Evolutionary conservation across 148 eudicot genomes (phyloP).

Genomic region (Silene uniflora): DNA sequence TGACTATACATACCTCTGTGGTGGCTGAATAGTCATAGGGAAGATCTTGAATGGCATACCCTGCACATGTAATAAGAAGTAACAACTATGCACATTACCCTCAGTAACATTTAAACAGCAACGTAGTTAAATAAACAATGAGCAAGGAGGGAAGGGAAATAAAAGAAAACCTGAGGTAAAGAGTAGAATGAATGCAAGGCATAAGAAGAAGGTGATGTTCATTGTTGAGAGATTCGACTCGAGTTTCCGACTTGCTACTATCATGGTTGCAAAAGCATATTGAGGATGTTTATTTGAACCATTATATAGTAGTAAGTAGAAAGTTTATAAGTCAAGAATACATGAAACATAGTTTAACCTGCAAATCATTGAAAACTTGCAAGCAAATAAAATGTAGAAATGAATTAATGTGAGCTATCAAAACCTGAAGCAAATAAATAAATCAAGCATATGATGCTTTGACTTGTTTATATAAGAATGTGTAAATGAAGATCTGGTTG

Average conservation of each 20-base stretch:
- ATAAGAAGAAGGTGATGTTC: slow-evolving; percentile 21
- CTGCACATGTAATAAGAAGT: slow-evolving; percentile 25
- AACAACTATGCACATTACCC: neutral
- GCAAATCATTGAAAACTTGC: slow-evolving; percentile 18
- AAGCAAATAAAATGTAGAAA: slow-evolving; percentile 19
- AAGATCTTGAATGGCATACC: slow-evolving; percentile 28
- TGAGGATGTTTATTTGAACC: neutral
- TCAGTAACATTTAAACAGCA: no score
- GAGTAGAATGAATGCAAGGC: slow-evolving; percentile 26
- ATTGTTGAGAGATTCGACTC: slow-evolving; percentile 12
- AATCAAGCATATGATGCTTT: neutral
- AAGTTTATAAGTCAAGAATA: slow-evolving; percentile 15
- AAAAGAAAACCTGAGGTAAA: slow-evolving; percentile 17
- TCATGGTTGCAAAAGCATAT: neutral
- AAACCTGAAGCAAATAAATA: neutral
- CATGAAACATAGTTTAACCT: slow-evolving; percentile 11
- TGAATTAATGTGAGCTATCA: neutral
- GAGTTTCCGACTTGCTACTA: no score
- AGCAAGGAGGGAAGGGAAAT: neutral
- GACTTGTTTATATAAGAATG: neutral
- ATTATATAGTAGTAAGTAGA: slow-evolving; percentile 1
- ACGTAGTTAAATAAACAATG: no score
- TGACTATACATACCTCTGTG: slow-evolving; percentile 32
- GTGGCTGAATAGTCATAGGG: slow-evolving; percentile 43
- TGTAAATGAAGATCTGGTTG: neutral